These are phyloP conservation scores for Sugiyamaella americana DNA, from an alignment of 805 yeast genomes.

Conservation along the genomic window DNA sequence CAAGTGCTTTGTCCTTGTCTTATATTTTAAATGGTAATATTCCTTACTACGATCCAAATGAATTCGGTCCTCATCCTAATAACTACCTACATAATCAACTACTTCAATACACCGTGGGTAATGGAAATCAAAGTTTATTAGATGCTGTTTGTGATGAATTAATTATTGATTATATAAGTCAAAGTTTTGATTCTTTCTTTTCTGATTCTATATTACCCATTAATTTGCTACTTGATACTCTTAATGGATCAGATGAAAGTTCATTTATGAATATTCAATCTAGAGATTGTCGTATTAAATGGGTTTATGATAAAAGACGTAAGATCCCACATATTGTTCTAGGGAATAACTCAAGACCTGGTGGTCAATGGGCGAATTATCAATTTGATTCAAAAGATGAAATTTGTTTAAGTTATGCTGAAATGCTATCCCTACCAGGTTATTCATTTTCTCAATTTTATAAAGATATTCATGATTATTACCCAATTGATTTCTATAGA, in stretches of 20 bases:
- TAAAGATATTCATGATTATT: constrained; percentile 8
- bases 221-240: constrained; percentile 26
- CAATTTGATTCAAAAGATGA: constrained; percentile 16
- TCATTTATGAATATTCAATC: constrained; percentile 14
- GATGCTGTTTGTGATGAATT: constrained; percentile 19
- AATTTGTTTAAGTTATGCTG: constrained; percentile 27
- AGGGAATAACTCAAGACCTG: constrained; percentile 23
- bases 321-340: constrained; percentile 22
- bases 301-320: constrained; percentile 18
- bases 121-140: constrained; percentile 9
- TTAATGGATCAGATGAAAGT: constrained; percentile 26
- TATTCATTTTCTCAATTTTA: constrained; percentile 24
- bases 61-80: constrained; percentile 29
- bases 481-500: constrained; percentile 20
- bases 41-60: constrained; percentile 26
- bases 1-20: constrained; percentile 29
- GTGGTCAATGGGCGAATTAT: constrained; percentile 32
- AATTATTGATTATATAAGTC: constrained; percentile 20
- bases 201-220: constrained; percentile 21
- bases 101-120: constrained; percentile 5
- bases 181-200: constrained; percentile 16
- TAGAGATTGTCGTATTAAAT: constrained; percentile 24
- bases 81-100: constrained; percentile 22
- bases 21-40: constrained; percentile 29
- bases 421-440: constrained; percentile 33